Evolutionary conservation across 495 filamentous ascomycete genomes (phyloP).

Genomic region (Podospora bellae-mahoneyi): DNA sequence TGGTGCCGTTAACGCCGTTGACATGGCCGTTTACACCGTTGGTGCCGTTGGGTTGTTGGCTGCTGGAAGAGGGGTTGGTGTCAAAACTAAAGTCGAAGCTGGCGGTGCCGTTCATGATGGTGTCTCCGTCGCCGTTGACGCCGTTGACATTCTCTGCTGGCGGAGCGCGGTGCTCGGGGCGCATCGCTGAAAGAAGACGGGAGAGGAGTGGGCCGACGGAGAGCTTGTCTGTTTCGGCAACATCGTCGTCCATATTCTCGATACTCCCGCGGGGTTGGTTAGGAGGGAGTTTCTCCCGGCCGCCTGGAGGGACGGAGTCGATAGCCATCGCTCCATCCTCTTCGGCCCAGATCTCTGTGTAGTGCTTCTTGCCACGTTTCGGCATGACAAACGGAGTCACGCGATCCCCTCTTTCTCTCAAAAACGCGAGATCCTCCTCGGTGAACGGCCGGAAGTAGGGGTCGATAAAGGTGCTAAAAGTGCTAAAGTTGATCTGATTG

Average conservation of each 20-base stretch:
- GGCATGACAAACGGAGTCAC: slow-evolving; percentile 80
- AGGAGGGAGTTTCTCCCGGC: slow-evolving; percentile 61
- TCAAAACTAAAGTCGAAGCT: slow-evolving; percentile 24
- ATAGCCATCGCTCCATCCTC: slow-evolving; percentile 77
- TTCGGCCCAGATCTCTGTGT: slow-evolving; percentile 86
- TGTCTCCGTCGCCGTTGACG: slow-evolving; percentile 47
- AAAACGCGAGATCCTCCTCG: slow-evolving; percentile 92
- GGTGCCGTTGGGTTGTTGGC: slow-evolving; percentile 48
- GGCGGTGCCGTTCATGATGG: slow-evolving; percentile 27
- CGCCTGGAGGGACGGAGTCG: slow-evolving; percentile 49
- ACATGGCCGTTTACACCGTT: slow-evolving; percentile 40
- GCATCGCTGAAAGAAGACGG: slow-evolving; percentile 76
- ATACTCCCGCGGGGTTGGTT: slow-evolving; percentile 82
- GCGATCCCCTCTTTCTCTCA: slow-evolving; percentile 87
- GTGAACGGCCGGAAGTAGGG: slow-evolving; percentile 85
- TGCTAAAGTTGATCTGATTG: slow-evolving; percentile 87
- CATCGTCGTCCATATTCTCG: slow-evolving; percentile 79
- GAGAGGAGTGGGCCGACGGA: slow-evolving; percentile 81
- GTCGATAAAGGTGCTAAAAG: slow-evolving; percentile 84
- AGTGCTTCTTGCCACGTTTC: slow-evolving; percentile 76
- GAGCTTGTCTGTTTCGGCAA: slow-evolving; percentile 83
- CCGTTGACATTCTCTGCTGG: slow-evolving; percentile 58
- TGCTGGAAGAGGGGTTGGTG: slow-evolving; percentile 7
- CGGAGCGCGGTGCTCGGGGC: slow-evolving; percentile 71
- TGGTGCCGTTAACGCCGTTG: slow-evolving; percentile 26